Base-by-base conservation (phyloP, 805 yeast species). In the Lipomyces japonicus region DNA sequence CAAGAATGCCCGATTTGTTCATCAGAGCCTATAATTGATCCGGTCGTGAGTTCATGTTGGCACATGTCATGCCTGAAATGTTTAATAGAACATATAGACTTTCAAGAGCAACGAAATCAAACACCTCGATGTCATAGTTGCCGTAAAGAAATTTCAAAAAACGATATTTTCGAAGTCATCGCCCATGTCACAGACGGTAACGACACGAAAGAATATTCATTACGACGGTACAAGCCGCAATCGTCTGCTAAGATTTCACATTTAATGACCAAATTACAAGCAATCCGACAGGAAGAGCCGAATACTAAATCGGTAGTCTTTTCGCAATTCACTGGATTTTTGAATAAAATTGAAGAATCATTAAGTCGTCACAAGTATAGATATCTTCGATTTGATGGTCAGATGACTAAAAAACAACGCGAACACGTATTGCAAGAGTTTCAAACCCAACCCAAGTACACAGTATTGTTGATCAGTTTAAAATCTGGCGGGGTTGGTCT, bases 401-500 rank as follows among this genome's bases (percentile, higher is more conserved):
- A 91, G 21, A 67, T 90, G 55, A 74, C 75, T 24, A 71, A 85
- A 70, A 77, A 73, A 16, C 84, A 84, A 51, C 73, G 97, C 35
- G 77, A 80, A 23, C 68, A 66, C 18, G 78, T 86, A 0, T 67
- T 91, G 37, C 75, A 71, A 14, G 73, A 75, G 18, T 90, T 91
- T 63, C 69, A 69, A 24, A 42, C 51, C 2, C n/a, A 63, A 63
- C 25, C 64, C 69, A 21, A 59, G 62, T 46, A 48, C 63, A 74
- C 76, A 3, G 75, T 90, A 1, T 64, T 90, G 9, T 69, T 90
- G 21, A 65, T 90, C 18, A 84, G 95, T 5, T 69, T 89, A 55
- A 90, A 88, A 65, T 95, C 96, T 0, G 97, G 97, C 22, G 97
- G 97, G 5, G 96, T 89, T 10, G 97, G 97, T 0, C 72, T 90